Evolutionary conservation across 331 rosid genomes (phyloP).

Genomic region (Quercus lobata): DNA sequence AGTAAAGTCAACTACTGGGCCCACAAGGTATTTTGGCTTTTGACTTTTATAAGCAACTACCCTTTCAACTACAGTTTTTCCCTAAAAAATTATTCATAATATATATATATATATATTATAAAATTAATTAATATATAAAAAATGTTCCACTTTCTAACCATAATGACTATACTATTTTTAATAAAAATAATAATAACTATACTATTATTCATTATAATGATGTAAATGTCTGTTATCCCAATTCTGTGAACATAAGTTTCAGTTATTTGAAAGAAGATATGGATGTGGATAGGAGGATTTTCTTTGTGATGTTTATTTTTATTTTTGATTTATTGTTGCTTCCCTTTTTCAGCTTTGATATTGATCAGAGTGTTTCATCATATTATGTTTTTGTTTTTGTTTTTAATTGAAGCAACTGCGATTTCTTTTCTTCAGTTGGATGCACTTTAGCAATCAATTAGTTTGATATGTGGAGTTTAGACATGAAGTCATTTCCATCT

Average conservation of each 20-base stretch:
- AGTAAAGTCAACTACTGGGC: background rate
- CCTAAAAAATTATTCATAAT: background rate
- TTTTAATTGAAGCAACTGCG: background rate
- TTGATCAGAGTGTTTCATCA: background rate
- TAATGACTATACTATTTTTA: no score
- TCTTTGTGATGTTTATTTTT: background rate
- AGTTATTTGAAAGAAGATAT: background rate
- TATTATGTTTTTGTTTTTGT: background rate
- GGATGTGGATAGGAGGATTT: background rate
- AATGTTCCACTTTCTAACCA: no score
- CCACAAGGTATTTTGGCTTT: background rate
- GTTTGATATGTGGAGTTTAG: background rate
- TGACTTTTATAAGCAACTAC: background rate
- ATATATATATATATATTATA: no score
- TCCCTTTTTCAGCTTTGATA: background rate
- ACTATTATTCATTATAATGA: no score
- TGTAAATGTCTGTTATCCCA: background rate
- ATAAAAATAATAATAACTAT: no score
- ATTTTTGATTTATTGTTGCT: background rate
- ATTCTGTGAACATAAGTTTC: background rate
- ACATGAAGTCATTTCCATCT: background rate
- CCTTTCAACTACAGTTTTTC: background rate
- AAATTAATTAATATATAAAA: no score
- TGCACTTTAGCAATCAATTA: background rate
- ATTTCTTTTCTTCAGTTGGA: background rate